Evolutionary conservation across 805 yeast genomes (phyloP), one percentile per base, ranked within the genome.

Genomic region (Candida silvicultrix): DNA sequence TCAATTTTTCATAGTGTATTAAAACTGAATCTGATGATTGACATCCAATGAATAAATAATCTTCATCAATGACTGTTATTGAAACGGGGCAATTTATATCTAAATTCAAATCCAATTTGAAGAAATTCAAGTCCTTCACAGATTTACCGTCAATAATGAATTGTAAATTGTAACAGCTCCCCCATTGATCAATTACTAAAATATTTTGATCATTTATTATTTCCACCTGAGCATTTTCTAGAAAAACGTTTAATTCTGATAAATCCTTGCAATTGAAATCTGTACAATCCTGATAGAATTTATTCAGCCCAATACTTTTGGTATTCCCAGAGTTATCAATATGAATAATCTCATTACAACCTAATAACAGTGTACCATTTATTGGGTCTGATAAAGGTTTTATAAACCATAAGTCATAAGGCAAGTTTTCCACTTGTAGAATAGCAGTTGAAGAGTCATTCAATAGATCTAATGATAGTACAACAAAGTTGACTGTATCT

Each of bases 331-430:
- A 77, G 28, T 87, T 80, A 58, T 90, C 96, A 16, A 89, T 75
- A 63, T 87, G 90, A 11, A 88, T 67, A 9, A 90, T 53, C 55
- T 84, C 86, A 59, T 90, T 89, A 32, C 84, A 74, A 1, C 97
- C 97, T 3, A 87, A 45, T 5, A 78, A 54, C 7, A 89, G 64
- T 40, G 81, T 68, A 0, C 97, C 97, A 49, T 81, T 80, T 31
- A 84, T 65, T 0, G 92, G 89, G 2, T 71, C 69, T 2, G 77
- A 71, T 31, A 89, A 66, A 0, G 96, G 83, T 10, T 84, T 63
- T 10, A 89, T 64, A 15, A 73, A 66, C 52, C 80, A 83, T 2
- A 84, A 60, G 60, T 88, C 97, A 64, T 79, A 87, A 0, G 97
- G 95, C 25, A 92, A 67, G 35, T 74, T 73, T 15, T 76, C 73